A percentile compares a stretch with the other conserved stretches of the same genome.
phyloP scores from a whole-genome alignment of 352 stramenopile species.

The Elongisporangium senticosum region DNA sequence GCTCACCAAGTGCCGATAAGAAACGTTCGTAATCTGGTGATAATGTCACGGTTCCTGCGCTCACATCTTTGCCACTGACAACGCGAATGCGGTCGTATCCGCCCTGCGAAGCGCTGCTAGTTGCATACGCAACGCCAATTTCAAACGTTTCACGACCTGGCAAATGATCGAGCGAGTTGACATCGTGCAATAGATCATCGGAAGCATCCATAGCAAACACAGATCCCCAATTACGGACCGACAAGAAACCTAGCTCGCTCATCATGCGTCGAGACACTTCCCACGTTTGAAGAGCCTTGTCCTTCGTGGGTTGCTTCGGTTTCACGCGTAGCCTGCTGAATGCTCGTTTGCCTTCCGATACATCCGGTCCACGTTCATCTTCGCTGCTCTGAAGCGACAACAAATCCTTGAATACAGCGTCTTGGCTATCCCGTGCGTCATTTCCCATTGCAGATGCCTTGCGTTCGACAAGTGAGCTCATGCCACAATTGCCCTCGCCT shows the following conservation, averaged over 20 bases:
- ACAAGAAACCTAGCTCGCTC: constrained; percentile 78
- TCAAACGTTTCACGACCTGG: constrained; percentile 78
- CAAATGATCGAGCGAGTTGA: constrained; percentile 71
- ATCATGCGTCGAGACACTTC: constrained; percentile 78
- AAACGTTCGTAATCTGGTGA: constrained; percentile 75
- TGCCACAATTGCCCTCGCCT: constrained; percentile 69
- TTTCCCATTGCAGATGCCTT: constrained; percentile 46
- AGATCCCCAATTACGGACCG: constrained; percentile 79
- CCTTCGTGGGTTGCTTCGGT: constrained; percentile 45
- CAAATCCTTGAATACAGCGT: constrained; percentile 64
- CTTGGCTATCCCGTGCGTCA: constrained; percentile 48
- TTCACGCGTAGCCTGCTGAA: constrained; percentile 11
- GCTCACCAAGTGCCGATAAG: constrained; percentile 58
- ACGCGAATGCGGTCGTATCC: constrained; percentile 76
- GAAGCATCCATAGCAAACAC: constrained; percentile 74
- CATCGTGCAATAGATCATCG: constrained; percentile 50
- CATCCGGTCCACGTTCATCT: constrained; percentile 16
- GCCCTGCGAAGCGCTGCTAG: constrained; percentile 55
- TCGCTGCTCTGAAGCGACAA: constrained; percentile 52
- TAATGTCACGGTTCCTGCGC: constrained; percentile 26
- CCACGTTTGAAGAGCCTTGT: constrained; percentile 57
- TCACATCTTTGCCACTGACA: constrained; percentile 44
- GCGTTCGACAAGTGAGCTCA: constrained; percentile 57
- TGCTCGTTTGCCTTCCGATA: constrained; percentile 16
- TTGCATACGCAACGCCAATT: constrained; percentile 70